Conservation (phyloP, 2,329 filamentous ascomycete genomes). For the Phaeosphaeriaceae sp. region DNA sequence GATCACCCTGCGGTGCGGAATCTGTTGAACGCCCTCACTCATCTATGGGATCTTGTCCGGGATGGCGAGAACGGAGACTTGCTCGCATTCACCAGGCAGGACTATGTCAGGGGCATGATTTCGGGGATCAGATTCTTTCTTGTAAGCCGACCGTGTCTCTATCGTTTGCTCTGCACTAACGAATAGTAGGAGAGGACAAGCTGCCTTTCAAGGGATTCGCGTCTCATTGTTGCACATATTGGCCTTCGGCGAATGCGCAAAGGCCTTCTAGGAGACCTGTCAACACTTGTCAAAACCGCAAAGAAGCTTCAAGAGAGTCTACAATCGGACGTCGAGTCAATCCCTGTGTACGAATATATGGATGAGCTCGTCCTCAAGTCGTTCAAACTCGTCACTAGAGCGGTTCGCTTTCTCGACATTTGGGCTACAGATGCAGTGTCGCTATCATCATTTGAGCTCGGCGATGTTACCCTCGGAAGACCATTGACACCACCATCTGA, state of each 20-base stretch:
- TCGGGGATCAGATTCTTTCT: slow-evolving; percentile 89
- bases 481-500: slow-evolving; percentile 50
- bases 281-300: slow-evolving; percentile 84
- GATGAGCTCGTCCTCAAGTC: slow-evolving; percentile 94
- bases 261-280: slow-evolving; percentile 86
- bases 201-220: slow-evolving; percentile 83
- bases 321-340: slow-evolving; percentile 39
- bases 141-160: slow-evolving; percentile 60
- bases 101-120: slow-evolving; percentile 93
- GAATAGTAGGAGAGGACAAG: slow-evolving; percentile 77
- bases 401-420: slow-evolving; percentile 86
- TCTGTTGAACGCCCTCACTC: slow-evolving; percentile 82
- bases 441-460: slow-evolving; percentile 51
- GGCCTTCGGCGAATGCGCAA: slow-evolving; percentile 82
- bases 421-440: slow-evolving; percentile 69
- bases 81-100: slow-evolving; percentile 85
- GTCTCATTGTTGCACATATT: slow-evolving; percentile 76
- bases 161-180: slow-evolving; percentile 18
- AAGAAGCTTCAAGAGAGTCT: slow-evolving; percentile 83
- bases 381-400: slow-evolving; percentile 91
- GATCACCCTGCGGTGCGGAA: slow-evolving; percentile 86
- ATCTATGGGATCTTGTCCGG: slow-evolving; percentile 90
- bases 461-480: slow-evolving; percentile 39
- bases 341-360: slow-evolving; percentile 73
- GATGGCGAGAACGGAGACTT: slow-evolving; percentile 78